Evolutionary conservation across 2,329 filamentous ascomycete species (phyloP).

Genomic region (Cadophora sp.): DNA sequence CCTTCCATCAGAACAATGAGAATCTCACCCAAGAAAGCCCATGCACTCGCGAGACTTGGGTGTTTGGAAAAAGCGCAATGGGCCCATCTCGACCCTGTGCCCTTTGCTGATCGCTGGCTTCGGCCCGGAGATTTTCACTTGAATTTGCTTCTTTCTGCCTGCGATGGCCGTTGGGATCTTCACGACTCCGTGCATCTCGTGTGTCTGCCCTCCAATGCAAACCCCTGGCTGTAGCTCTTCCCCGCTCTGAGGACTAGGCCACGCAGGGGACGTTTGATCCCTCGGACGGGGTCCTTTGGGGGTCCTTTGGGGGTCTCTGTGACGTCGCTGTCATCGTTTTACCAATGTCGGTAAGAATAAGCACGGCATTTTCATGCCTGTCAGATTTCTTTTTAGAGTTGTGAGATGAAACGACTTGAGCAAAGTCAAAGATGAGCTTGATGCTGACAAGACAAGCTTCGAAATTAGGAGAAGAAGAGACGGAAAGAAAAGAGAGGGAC

Average conservation of each 20-base stretch:
- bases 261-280: neutral
- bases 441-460: too few relatives aligned
- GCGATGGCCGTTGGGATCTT: constrained; percentile 23
- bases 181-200: constrained; percentile 2
- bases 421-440: too few relatives aligned
- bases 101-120: constrained; percentile 19
- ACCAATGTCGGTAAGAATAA: too few relatives aligned
- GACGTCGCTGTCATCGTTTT: too few relatives aligned
- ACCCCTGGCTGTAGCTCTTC: neutral
- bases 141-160: constrained; percentile 21
- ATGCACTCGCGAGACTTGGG: neutral
- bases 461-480: too few relatives aligned
- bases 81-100: constrained; percentile 10
- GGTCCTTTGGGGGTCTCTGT: too few relatives aligned
- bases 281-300: neutral
- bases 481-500: too few relatives aligned
- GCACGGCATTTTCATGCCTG: too few relatives aligned
- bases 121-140: constrained; percentile 23
- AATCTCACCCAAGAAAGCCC: neutral
- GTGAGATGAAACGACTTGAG: too few relatives aligned
- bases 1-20: neutral
- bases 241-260: neutral
- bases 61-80: constrained; percentile 1
- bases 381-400: too few relatives aligned
- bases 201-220: neutral